Base-by-base conservation (phyloP, 179 eudicot species). In the Heliamphora pulchella region DNA sequence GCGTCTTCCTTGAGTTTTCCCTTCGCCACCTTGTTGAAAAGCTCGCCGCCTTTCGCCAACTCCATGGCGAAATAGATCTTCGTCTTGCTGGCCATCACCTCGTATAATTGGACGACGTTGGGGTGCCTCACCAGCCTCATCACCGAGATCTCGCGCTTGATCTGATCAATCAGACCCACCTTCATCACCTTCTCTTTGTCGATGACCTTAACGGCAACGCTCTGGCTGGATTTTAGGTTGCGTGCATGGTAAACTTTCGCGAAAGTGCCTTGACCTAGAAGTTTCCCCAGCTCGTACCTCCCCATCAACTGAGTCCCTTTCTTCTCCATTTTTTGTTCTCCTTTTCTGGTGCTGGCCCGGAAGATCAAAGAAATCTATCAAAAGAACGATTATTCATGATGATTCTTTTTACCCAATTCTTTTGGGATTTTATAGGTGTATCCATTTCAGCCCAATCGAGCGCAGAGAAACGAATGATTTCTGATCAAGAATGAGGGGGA, bases 11-110 rank as follows among this genome's bases (percentile, higher is more conserved):
- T 86, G 7, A 93, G 81, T 51, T 86, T 82, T 4, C 98, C 98
- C 74, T 89, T 86, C 0, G 92, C 75, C 11, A 93, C 81, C 86
- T 86, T 92, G 68, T 82, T 80, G 76, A 92, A 90, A 17, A 93
- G 93, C 80, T 93, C 98, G 7, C 98, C 98, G 39, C 98, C 97
- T 65, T 83, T 90, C 4, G 89, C 90, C 51, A 86, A 93, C 62
- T 93, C 98, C 91, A 93, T 93, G 1, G 83, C 97, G 68, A 93
- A 92, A 80, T 89, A 93, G 70, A 93, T 93, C 82, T 91, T 93
- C 2, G 88, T 84, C 77, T 86, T 92, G 87, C 91, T 92, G 11
- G 98, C 98, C 92, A 93, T 88, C 10, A 93, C 98, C 82, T 93
- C 97, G 75, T 88, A 84, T n/a, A 93, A 90, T 67, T 92, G 88